Evolutionary conservation across 108 stramenopile species (phyloP), one percentile per base, ranked within the genome.

Genomic region (Bacterosira constricta): DNA sequence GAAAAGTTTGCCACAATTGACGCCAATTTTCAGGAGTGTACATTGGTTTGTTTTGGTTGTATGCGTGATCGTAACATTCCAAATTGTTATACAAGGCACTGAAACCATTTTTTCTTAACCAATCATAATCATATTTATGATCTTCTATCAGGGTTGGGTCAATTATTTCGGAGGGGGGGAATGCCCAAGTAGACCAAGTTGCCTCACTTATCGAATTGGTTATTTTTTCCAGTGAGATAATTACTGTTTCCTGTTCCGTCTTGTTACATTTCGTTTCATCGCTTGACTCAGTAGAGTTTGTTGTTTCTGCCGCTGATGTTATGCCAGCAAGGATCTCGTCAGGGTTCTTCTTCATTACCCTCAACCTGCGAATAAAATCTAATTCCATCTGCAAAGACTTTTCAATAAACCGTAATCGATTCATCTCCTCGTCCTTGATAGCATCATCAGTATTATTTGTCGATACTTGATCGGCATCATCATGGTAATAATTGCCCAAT

Each of bases 1-100:
- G 63, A 63, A 50, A 63, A 15, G 18, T 50, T 49, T 63, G 23
- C 63, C 63, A 63, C 30, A 63, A 35, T 21, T 35, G 39, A 30
- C 45, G 44, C 34, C 45, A 49, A 44, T 47, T 63, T 15, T 44
- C 46, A n/a, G 44, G 15, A 0, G 63, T 63, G 45, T 63, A 63
- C 15, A 63, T 20, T 49, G 63, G 63, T 50, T 63, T 63, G 0
- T 63, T 46, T 18, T 49, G 45, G 30, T 63, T 41, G 27, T 6
- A 4, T 56, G 55, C 46, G 34, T 63, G 63, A 46, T 32, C 27
- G 8, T 50, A 7, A 32, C 63, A 63, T 11, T 63, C 12, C 3
- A 63, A 46, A 47, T 49, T 29, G 5, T n/a, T 31, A 31, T 63
- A 46, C 63, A 63, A 47, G 31, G 15, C 4, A 18, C 1, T 32